These are phyloP conservation scores for Microstegium vimineum DNA, from an alignment of 176 grass and related monocot genomes.

Conservation along the genomic window DNA sequence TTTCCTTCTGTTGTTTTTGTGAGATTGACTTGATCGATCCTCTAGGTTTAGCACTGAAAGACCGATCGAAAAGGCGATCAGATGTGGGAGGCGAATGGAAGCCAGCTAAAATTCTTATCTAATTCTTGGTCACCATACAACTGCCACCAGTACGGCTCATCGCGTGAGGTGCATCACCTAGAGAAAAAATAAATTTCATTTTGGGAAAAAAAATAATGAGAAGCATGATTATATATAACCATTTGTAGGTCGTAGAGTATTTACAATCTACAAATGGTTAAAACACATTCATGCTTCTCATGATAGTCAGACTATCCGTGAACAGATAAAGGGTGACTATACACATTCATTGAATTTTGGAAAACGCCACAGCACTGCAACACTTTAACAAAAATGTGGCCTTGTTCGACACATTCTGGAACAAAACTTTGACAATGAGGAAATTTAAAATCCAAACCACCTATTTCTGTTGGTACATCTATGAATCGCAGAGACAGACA, in stretches of 20 bases:
- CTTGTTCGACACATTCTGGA: constrained; percentile 33
- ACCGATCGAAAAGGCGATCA: too few species aligned
- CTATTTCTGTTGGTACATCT: constrained; percentile 24
- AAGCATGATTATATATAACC: neutral
- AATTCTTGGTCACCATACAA: too few species aligned
- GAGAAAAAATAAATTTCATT: too few species aligned
- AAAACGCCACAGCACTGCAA: constrained; percentile 31
- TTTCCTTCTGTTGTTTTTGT: too few species aligned
- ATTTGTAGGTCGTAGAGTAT: neutral
- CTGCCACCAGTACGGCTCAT: too few species aligned
- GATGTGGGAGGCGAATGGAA: too few species aligned
- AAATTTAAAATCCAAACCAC: neutral
- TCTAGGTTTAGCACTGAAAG: too few species aligned
- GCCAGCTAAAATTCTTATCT: too few species aligned
- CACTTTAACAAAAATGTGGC: constrained; percentile 42
- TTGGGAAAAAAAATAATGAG: too few species aligned
- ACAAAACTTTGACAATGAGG: neutral
- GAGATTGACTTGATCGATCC: too few species aligned
- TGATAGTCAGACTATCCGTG: neutral
- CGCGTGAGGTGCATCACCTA: too few species aligned
- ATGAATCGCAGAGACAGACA: neutral
- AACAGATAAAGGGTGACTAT: neutral
- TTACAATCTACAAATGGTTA: neutral
- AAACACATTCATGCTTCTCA: neutral
- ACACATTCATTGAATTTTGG: constrained; percentile 24